Evolutionary conservation across 768 basidiomycete species (phyloP), one percentile per base, ranked within the genome.

Genomic region (Boletus reticulatus): DNA sequence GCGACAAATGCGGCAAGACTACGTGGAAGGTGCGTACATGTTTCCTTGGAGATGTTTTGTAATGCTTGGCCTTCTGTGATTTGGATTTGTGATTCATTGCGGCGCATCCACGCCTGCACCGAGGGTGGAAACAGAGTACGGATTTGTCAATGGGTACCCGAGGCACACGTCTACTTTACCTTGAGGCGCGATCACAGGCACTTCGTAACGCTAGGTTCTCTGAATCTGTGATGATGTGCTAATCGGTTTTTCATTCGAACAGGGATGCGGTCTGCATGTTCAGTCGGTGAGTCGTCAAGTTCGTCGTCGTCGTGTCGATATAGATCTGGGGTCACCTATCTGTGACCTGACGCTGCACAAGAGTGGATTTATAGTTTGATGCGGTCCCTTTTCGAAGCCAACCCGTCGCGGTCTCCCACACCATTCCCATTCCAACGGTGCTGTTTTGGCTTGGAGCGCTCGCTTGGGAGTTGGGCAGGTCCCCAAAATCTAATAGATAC

Each of bases 251-350:
- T 43, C 10, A 2, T 22, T 58, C 48, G 38, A 41, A 61, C 75
- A 89, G 88, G 88, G 88, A 48, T 90, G 88, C 58, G 88, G 88
- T 11, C 62, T 63, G 55, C 88, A 90, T 70, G 80, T 79, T 65
- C 83, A 88, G 50, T 56, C 72, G 69, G 88, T 87, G 70, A 78
- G 80, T 77, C 45, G 57, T 57, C 36, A 29, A 34, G 37, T 55
- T 54, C 51, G 29, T n/a, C n/a, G 48, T 58, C 55, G 56, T 52
- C 51, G 55, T 51, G 52, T 51, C 48, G 55, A 41, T 53, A 50
- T 39, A 41, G 54, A 60, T 64, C 51, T 56, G 57, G 67, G 61
- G 55, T 50, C 52, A 44, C 27, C 50, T 56, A 36, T 59, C 54
- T 29, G 29, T 36, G 34, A 22, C 32, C 50, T 59, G 46, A 32